phyloP scores from a whole-genome alignment of 1,139 yeast species.

The Meyerozyma guilliermondii region DNA sequence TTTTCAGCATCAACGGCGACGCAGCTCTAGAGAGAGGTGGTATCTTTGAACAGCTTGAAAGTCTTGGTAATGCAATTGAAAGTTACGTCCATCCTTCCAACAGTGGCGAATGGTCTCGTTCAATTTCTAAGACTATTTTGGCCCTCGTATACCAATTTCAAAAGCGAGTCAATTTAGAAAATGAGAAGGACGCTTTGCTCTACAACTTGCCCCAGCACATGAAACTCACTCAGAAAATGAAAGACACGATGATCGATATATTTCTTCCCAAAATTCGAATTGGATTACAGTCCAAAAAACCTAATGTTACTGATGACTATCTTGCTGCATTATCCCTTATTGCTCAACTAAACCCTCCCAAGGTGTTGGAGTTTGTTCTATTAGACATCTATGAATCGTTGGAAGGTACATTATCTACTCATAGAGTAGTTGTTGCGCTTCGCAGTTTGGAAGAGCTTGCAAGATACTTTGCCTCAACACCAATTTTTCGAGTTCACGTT shows the following conservation, averaged over 20 bases:
- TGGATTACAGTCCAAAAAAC: slow-evolving; percentile 77
- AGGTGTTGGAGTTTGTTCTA: slow-evolving; percentile 60
- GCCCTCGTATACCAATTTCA: slow-evolving; percentile 55
- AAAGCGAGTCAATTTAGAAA: slow-evolving; percentile 49
- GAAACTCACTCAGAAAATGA: slow-evolving; percentile 41
- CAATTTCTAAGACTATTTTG: slow-evolving; percentile 61
- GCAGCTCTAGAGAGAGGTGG: slow-evolving; percentile 35
- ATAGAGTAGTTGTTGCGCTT: slow-evolving; percentile 72
- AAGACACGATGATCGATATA: slow-evolving; percentile 48
- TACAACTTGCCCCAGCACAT: slow-evolving; percentile 41
- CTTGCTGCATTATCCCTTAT: slow-evolving; percentile 58
- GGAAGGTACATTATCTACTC: slow-evolving; percentile 76
- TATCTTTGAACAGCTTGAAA: slow-evolving; percentile 48
- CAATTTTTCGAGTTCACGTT: slow-evolving; percentile 71
- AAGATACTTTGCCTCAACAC: slow-evolving; percentile 61
- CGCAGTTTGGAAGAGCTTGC: slow-evolving; percentile 62
- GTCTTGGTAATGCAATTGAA: slow-evolving; percentile 64
- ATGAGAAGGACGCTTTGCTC: slow-evolving; percentile 32
- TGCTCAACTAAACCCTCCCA: slow-evolving; percentile 57
- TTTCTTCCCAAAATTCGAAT: slow-evolving; percentile 55
- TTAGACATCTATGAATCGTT: slow-evolving; percentile 81
- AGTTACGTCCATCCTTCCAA: slow-evolving; percentile 93
- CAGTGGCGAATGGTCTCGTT: slow-evolving; percentile 75
- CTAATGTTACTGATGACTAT: slow-evolving; percentile 54
- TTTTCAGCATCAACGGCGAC: slow-evolving; percentile 60